Percentiles rank a stretch among this genome's conserved stretches.
Evolutionary conservation across 495 filamentous ascomycete genomes (phyloP).

Genomic region (Penicillium herquei): DNA sequence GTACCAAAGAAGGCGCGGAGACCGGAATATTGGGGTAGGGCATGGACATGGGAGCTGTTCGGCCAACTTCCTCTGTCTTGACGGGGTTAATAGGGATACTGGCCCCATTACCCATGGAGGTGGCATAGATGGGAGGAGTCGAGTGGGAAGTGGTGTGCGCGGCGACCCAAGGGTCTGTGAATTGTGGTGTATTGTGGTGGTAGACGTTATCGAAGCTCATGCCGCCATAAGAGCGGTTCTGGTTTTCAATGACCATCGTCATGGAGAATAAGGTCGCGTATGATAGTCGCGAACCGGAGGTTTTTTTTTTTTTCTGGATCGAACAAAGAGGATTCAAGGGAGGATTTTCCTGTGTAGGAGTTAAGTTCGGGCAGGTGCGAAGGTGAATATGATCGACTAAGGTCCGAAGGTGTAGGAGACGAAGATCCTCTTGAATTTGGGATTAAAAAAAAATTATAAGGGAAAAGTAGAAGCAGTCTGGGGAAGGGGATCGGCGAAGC

Average conservation of each 20-base stretch:
- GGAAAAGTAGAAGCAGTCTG: constrained; percentile 39
- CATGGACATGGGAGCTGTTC: constrained; percentile 65
- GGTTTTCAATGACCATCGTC: constrained; percentile 87
- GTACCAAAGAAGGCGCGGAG: constrained; percentile 64
- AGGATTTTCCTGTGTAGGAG: background rate
- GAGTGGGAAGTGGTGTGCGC: constrained; percentile 56
- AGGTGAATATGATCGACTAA: constrained; percentile 13
- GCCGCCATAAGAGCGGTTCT: constrained; percentile 77
- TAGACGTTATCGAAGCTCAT: constrained; percentile 80
- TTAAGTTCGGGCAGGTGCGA: background rate
- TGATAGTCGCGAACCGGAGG: constrained; percentile 13
- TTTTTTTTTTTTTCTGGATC: background rate
- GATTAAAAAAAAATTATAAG: constrained; percentile 15
- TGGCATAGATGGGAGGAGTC: constrained; percentile 54
- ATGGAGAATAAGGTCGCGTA: constrained; percentile 44
- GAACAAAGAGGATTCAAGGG: background rate
- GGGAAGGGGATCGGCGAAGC: constrained; percentile 73
- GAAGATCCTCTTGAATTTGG: constrained; percentile 20
- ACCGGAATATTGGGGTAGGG: constrained; percentile 72
- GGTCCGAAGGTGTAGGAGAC: background rate
- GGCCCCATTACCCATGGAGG: constrained; percentile 56
- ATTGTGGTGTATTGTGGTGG: constrained; percentile 73
- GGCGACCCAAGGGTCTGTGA: constrained; percentile 88
- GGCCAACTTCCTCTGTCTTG: constrained; percentile 56
- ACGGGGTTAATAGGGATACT: constrained; percentile 52